These are phyloP conservation scores for Debaryomyces castellii DNA, from an alignment of 805 yeast genomes.

Conservation along the genomic window DNA sequence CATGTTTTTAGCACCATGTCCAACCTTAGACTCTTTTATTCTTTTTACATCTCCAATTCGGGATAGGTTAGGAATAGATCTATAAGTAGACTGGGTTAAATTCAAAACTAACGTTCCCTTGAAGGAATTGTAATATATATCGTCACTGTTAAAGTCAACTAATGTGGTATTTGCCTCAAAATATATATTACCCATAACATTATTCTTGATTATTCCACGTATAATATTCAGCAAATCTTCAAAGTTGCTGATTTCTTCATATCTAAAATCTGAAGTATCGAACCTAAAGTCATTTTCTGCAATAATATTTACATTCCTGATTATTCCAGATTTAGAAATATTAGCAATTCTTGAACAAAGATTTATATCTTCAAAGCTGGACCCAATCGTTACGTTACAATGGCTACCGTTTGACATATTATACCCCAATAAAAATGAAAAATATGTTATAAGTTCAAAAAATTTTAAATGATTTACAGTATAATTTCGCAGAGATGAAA, in stretches of 20 bases:
- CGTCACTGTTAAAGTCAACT: background rate
- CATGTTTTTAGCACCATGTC: conserved; percentile 17
- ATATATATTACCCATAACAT: background rate
- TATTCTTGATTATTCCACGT: background rate
- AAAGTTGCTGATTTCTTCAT: background rate
- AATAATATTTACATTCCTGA: too few species aligned
- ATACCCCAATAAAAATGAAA: background rate
- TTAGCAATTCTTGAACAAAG: background rate
- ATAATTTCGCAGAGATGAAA: background rate
- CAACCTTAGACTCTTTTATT: conserved; percentile 13
- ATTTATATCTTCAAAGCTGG: background rate
- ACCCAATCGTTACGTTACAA: background rate
- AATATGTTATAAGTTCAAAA: background rate
- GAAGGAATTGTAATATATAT: background rate
- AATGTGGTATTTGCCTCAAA: conserved; percentile 1
- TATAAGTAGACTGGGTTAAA: conserved; percentile 5
- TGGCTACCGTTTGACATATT: background rate
- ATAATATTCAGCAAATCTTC: background rate
- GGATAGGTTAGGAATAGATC: conserved; percentile 3
- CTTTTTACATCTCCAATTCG: conserved; percentile 6
- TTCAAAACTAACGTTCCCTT: background rate
- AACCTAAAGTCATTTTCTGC: background rate
- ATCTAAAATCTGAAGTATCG: background rate
- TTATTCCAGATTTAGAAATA: background rate
- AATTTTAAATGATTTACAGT: background rate